Conservation (phyloP, 2,329 filamentous ascomycete genomes). For the Penicillium italicum region DNA sequence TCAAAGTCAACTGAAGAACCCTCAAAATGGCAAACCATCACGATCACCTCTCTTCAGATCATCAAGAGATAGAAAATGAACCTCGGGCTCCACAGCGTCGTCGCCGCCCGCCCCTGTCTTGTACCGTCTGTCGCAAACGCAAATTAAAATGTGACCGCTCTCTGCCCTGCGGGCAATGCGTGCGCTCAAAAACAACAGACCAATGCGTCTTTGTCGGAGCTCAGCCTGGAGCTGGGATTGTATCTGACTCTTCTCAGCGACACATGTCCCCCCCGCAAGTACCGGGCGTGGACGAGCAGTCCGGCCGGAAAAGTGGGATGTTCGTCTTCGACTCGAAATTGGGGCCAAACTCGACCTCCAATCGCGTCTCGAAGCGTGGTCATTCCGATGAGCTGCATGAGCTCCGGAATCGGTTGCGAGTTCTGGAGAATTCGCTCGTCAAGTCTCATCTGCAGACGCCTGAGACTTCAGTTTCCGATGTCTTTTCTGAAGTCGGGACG, state of each 20-base stretch:
- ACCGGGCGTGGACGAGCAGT: slow-evolving; percentile 10
- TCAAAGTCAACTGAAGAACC: not conserved
- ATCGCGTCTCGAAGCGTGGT: slow-evolving; percentile 24
- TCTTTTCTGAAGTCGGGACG: slow-evolving; percentile 13
- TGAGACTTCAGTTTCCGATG: slow-evolving; percentile 22
- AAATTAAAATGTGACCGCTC: slow-evolving; percentile 76
- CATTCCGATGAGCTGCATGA: slow-evolving; percentile 31
- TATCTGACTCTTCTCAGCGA: slow-evolving; percentile 1
- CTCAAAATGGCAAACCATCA: slow-evolving; percentile 11
- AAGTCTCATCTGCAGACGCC: slow-evolving; percentile 24
- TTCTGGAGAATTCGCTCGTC: slow-evolving; percentile 27
- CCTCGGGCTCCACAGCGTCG: slow-evolving; percentile 34
- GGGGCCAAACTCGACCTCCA: slow-evolving; percentile 18
- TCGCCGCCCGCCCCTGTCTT: slow-evolving; percentile 65
- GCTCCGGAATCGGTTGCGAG: slow-evolving; percentile 27
- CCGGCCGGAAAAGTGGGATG: slow-evolving; percentile 22
- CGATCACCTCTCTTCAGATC: not conserved
- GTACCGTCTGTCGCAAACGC: slow-evolving; percentile 67
- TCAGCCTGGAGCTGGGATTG: slow-evolving; percentile 11
- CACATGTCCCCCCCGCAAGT: slow-evolving; percentile 17
- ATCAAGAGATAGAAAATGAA: slow-evolving; percentile 9
- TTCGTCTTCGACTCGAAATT: slow-evolving; percentile 35
- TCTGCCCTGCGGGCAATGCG: slow-evolving; percentile 64
- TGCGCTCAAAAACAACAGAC: slow-evolving; percentile 49
- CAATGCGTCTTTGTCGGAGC: slow-evolving; percentile 52